Conservation (phyloP, 2,329 filamentous ascomycete species). For the Xylariaceae sp. region DNA sequence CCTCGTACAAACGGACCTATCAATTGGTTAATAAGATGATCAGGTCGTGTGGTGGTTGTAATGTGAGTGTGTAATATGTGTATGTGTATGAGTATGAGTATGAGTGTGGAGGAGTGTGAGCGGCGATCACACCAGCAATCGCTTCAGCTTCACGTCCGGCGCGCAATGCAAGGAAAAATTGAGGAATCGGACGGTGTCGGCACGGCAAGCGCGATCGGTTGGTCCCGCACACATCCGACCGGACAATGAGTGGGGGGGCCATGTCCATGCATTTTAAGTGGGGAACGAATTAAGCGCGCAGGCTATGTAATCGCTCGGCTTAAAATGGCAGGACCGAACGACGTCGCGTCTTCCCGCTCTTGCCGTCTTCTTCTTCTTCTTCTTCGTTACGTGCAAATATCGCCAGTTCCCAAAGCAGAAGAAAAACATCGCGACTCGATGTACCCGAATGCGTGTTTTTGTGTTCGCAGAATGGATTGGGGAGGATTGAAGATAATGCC, state of each 20-base stretch:
- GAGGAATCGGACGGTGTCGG: constrained; percentile 16
- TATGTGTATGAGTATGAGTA: neutral
- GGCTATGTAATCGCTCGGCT: no score
- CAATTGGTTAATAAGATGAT: neutral
- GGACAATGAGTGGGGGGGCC: neutral
- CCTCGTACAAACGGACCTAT: neutral
- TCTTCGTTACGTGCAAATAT: no score
- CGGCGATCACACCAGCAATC: neutral
- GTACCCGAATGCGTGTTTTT: no score
- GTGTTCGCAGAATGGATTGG: no score
- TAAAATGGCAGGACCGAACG: no score
- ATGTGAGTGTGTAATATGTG: neutral
- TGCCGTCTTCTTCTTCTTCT: no score
- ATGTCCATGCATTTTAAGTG: neutral
- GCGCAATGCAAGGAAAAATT: constrained; percentile 11
- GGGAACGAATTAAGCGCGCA: neutral
- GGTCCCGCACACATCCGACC: constrained; percentile 1
- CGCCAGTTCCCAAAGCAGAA: no score
- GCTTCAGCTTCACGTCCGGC: neutral
- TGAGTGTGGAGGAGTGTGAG: neutral
- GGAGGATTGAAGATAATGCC: no score
- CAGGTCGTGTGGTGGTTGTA: neutral
- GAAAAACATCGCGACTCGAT: no score
- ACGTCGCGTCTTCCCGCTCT: no score
- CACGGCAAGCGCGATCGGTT: constrained; percentile 1